Percentiles rank a stretch among this genome's conserved stretches.
Evolutionary conservation across 2,329 filamentous ascomycete species (phyloP).

Genomic region (Penicillium brasilianum): DNA sequence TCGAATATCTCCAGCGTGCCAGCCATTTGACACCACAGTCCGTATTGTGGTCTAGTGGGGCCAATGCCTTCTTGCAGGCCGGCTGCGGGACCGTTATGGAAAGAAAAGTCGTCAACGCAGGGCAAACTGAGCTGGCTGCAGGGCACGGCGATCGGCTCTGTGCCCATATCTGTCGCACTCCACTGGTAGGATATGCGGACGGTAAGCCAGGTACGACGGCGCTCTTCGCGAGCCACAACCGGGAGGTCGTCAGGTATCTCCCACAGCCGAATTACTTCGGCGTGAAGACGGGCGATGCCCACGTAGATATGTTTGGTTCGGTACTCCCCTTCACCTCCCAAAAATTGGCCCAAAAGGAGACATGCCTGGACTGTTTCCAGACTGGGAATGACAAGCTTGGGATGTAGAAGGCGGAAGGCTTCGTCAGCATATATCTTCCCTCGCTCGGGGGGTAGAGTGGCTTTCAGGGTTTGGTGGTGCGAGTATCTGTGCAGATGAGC

Average conservation of each 20-base stretch:
- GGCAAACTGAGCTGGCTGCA: neutral
- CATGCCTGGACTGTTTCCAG: slow-evolving; percentile 27
- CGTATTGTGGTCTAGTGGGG: neutral
- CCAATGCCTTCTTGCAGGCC: neutral
- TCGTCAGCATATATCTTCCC: neutral
- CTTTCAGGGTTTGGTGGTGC: neutral
- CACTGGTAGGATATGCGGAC: neutral
- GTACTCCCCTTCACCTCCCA: slow-evolving; percentile 26
- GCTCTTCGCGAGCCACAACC: neutral
- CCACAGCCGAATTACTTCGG: slow-evolving; percentile 20
- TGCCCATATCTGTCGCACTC: neutral
- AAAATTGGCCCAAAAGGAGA: slow-evolving; percentile 26
- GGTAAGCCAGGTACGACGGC: neutral
- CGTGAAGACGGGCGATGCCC: slow-evolving; percentile 28
- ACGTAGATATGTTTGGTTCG: slow-evolving; percentile 30
- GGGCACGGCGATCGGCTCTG: neutral
- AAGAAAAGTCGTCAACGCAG: neutral
- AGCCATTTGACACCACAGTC: neutral
- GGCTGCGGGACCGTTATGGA: neutral
- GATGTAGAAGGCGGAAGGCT: neutral
- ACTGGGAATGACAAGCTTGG: slow-evolving; percentile 18
- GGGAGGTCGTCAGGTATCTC: slow-evolving; percentile 2
- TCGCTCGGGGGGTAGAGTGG: neutral
- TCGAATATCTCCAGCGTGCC: neutral
- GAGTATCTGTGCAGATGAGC: neutral